Percentiles rank a stretch among this genome's conserved stretches.
Evolutionary conservation across 2,329 filamentous ascomycete genomes (phyloP).

Genomic region (Neophaeococcomyces aloes): DNA sequence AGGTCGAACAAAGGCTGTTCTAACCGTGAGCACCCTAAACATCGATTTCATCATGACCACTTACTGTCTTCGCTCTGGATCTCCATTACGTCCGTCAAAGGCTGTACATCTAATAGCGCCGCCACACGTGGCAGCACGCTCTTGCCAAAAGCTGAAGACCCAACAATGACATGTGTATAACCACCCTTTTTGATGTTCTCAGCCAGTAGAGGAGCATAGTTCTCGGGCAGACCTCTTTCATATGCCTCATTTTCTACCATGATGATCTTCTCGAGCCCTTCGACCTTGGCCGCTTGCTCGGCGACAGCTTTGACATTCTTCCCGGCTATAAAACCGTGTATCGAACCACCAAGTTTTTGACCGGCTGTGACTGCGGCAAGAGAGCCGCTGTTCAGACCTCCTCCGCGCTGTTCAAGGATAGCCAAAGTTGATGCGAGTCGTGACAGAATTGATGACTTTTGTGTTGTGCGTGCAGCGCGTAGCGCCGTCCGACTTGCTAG

Average conservation of each 20-base stretch:
- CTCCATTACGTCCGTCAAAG: constrained; percentile 80
- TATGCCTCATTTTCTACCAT: constrained; percentile 81
- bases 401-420: constrained; percentile 83
- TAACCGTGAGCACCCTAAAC: not conserved
- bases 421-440: constrained; percentile 79
- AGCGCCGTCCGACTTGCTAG: constrained; percentile 28
- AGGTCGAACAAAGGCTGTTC: constrained; percentile 70
- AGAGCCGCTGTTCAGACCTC: constrained; percentile 72
- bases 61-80: constrained; percentile 78
- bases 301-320: constrained; percentile 64
- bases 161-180: constrained; percentile 82
- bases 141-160: constrained; percentile 94
- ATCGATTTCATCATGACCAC: constrained; percentile 21
- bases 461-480: constrained; percentile 36
- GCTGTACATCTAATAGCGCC: constrained; percentile 81
- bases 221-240: constrained; percentile 90
- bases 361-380: constrained; percentile 79
- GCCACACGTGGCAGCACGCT: constrained; percentile 84
- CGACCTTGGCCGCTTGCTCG: constrained; percentile 75
- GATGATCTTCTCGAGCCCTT: constrained; percentile 84
- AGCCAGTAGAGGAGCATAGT: constrained; percentile 80
- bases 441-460: constrained; percentile 46
- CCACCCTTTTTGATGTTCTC: constrained; percentile 96
- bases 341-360: constrained; percentile 69
- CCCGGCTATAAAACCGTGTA: constrained; percentile 83